Evolutionary conservation across 305 asterid species (phyloP), one percentile per base, ranked within the genome.

Genomic region (Fraxinus velutina): DNA sequence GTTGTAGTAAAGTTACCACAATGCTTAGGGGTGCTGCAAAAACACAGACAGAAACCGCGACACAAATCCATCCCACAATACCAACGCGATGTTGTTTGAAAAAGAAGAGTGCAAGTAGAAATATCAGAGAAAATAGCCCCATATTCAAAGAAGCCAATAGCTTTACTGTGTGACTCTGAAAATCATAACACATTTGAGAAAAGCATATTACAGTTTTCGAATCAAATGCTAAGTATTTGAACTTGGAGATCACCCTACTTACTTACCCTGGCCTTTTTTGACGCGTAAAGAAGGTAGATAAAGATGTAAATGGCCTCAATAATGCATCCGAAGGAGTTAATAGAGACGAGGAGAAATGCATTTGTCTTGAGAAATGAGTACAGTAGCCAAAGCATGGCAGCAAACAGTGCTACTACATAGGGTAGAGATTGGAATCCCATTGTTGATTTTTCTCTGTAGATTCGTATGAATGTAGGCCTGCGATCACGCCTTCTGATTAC

Each of bases 11-110:
- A 30, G 86, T 84, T 73, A 93, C 97, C 91, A 90, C 86, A 81
- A 92, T 92, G 88, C 90, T 86, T 12, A 93, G 82, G 37, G 97
- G 97, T 4, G 97, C 91, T 37, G 90, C 93, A 30, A 93, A 93
- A 44, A 92, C 97, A 73, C 86, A 39, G 17, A 89, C 87, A 7
- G 95, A 90, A 17, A 92, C 78, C 24, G 83, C 92, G 52, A 92
- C 94, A 78, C 94, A 90, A 44, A 92, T 83, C 97, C 97, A 93
- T 42, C 97, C 97, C 17, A 93, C 97, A 2, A 91, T 84, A 0
- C 27, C 71, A 1, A 82, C 78, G 22, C 94, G 86, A 13, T 34
- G 15, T 2, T n/a, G 75, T 1, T 83, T 22, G 76, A 92, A 80
- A 4, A 52, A 50, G 79, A 87, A 91, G 80, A 85, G 76, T 1